Conservation (phyloP, 768 basidiomycete genomes). For the Heimioporus sp. region DNA sequence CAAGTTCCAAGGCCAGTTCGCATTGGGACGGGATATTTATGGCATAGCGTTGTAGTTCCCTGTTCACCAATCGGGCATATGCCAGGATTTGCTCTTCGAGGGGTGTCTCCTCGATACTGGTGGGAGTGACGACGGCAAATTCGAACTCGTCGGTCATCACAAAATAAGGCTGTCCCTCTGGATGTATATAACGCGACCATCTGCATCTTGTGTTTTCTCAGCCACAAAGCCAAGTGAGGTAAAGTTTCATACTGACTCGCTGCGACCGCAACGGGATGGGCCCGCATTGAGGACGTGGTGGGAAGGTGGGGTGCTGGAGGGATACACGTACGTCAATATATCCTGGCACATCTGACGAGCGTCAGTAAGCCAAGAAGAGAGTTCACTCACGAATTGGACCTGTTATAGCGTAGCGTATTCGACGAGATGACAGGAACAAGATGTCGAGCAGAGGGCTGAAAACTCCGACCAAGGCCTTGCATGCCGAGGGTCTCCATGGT, state of each 20-base stretch:
- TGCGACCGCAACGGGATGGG: background rate
- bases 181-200: slow-evolving; percentile 51
- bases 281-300: background rate
- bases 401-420: background rate
- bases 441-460: background rate
- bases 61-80: slow-evolving; percentile 39
- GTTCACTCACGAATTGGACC: background rate
- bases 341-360: background rate
- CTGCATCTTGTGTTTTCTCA: background rate
- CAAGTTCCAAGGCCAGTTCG: slow-evolving; percentile 50
- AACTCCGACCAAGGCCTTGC: too few species aligned
- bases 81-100: slow-evolving; percentile 33
- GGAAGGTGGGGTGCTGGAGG: background rate
- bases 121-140: slow-evolving; percentile 48
- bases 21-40: slow-evolving; percentile 33
- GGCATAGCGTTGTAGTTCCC: slow-evolving; percentile 24
- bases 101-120: slow-evolving; percentile 40
- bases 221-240: background rate
- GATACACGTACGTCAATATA: too few species aligned
- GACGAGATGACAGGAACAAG: background rate
- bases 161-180: slow-evolving; percentile 60
- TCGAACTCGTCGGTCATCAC: slow-evolving; percentile 7
- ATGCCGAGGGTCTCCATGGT: too few species aligned
- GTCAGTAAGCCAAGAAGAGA: background rate
- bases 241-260: background rate